Evolutionary conservation across 371 early-diverging fungal species (phyloP).

Genomic region (Apophysomyces sp.): DNA sequence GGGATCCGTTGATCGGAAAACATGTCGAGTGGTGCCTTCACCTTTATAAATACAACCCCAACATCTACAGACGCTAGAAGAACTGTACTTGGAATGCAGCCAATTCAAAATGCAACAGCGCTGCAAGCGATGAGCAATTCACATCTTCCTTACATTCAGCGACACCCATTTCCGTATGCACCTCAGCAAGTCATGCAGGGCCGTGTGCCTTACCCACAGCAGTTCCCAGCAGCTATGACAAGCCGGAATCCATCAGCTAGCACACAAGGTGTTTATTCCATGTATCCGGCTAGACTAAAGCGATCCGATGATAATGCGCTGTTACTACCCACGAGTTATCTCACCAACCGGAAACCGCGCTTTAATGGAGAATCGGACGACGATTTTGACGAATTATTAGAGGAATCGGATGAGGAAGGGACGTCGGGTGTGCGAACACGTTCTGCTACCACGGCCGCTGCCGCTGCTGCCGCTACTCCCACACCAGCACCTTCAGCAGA

Average conservation of each 20-base stretch:
- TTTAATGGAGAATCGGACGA: slow-evolving; percentile 33
- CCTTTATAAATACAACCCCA: background rate
- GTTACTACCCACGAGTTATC: slow-evolving; percentile 40
- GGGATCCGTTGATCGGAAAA: too few species aligned
- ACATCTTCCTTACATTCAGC: slow-evolving; percentile 4
- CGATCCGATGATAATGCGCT: slow-evolving; percentile 47
- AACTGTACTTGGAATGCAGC: slow-evolving; percentile 3
- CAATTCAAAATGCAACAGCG: background rate
- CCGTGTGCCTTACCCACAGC: slow-evolving; percentile 4
- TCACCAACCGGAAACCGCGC: slow-evolving; percentile 28
- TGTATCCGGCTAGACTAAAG: slow-evolving; percentile 42
- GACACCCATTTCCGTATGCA: slow-evolving; percentile 2
- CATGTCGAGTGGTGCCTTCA: too few species aligned
- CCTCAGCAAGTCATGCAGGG: background rate
- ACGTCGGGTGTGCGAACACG: slow-evolving; percentile 21
- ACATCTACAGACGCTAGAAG: slow-evolving; percentile 3
- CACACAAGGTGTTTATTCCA: slow-evolving; percentile 44
- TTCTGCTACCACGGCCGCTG: slow-evolving; percentile 6
- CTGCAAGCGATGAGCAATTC: background rate
- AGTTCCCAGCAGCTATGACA: slow-evolving; percentile 9
- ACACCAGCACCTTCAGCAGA: slow-evolving; percentile 9
- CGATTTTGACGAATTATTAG: slow-evolving; percentile 31
- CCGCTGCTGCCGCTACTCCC: slow-evolving; percentile 4
- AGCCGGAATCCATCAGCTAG: slow-evolving; percentile 10
- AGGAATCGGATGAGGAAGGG: slow-evolving; percentile 33